phyloP scores from a whole-genome alignment of 1,139 yeast species.

The Blastobotrys serpentis region DNA sequence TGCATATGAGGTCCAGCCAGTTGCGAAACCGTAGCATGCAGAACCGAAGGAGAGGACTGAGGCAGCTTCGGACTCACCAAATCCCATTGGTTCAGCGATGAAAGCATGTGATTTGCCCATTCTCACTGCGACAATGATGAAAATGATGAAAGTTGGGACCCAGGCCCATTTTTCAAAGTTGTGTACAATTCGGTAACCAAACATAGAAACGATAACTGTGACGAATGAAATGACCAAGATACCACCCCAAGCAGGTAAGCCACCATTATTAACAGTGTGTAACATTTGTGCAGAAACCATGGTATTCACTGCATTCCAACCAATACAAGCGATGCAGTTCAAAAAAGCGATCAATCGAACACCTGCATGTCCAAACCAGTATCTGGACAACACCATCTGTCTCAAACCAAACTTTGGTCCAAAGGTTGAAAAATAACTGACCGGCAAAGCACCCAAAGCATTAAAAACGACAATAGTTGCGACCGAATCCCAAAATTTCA shows the following conservation, averaged over 20 bases:
- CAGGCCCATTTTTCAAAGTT: constrained; percentile 81
- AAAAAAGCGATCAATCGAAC: constrained; percentile 76
- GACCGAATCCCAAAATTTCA: constrained; percentile 66
- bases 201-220: constrained; percentile 75
- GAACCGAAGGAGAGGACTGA: constrained; percentile 81
- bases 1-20: constrained; percentile 95
- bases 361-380: constrained; percentile 70
- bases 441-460: constrained; percentile 69
- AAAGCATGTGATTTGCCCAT: constrained; percentile 66
- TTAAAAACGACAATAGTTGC: constrained; percentile 69
- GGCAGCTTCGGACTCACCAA: constrained; percentile 61
- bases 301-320: constrained; percentile 94
- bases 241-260: constrained; percentile 89
- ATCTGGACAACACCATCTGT: constrained; percentile 82
- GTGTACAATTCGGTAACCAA: constrained; percentile 84
- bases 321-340: constrained; percentile 83
- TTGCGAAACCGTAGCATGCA: constrained; percentile 81
- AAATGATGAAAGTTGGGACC: constrained; percentile 75
- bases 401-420: constrained; percentile 86
- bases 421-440: constrained; percentile 77
- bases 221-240: constrained; percentile 67
- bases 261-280: constrained; percentile 65
- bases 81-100: constrained; percentile 45
- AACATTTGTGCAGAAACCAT: constrained; percentile 86
- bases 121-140: constrained; percentile 76